A percentile compares a stretch with the other conserved stretches of the same genome.
Conservation (phyloP, 1,139 yeast species). For the Scheffersomyces illinoinensis region DNA sequence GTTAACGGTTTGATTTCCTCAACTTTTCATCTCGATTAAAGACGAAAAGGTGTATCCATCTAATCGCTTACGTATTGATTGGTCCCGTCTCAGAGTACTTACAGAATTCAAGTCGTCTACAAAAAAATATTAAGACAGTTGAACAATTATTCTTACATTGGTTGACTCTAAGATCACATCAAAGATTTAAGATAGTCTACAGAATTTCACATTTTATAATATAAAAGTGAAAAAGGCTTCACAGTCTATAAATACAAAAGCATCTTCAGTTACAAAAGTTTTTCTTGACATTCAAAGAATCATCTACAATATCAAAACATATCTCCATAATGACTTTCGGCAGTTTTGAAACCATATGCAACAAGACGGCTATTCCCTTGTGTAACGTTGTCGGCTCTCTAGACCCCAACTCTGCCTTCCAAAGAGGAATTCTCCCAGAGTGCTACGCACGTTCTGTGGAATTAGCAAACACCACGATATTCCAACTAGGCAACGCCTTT, state of each 20-base stretch:
- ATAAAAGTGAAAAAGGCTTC: neutral
- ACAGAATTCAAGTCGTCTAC: neutral
- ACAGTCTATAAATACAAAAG: too few species aligned
- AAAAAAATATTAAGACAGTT: too few species aligned
- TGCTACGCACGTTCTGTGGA: constrained; percentile 89
- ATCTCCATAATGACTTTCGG: constrained; percentile 54
- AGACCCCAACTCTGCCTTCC: constrained; percentile 27
- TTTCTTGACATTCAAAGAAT: neutral
- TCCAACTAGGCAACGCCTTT: constrained; percentile 87
- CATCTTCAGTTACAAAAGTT: neutral
- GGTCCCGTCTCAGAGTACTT: neutral
- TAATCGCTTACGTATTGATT: neutral
- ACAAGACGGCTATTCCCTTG: constrained; percentile 71
- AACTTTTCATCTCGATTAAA: neutral
- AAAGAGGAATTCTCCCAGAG: constrained; percentile 63
- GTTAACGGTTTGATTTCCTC: neutral
- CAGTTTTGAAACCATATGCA: constrained; percentile 66
- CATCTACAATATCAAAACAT: neutral
- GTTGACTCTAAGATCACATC: neutral
- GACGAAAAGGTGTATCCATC: neutral
- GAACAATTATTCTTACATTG: neutral
- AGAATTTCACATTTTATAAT: too few species aligned
- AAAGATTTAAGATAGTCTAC: too few species aligned
- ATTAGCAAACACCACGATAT: constrained; percentile 86
- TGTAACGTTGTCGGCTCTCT: constrained; percentile 63